A percentile compares a stretch with the other conserved stretches of the same genome.
Conservation (phyloP, 192 early-diverging fungal species). For the Pilaira anomala region DNA sequence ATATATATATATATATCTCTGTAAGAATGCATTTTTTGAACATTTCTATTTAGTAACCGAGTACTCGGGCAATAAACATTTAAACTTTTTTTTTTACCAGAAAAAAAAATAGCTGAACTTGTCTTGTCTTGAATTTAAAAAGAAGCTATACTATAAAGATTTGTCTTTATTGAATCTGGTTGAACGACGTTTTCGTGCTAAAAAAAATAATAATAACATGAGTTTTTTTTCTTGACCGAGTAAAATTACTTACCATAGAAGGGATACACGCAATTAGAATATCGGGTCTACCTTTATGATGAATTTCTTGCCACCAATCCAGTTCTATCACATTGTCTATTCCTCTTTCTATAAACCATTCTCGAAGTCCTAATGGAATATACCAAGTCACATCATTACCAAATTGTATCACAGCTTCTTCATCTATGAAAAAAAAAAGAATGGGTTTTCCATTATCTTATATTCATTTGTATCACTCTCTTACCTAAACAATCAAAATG, state of each 20-base stretch:
- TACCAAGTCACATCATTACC: slow-evolving; percentile 48
- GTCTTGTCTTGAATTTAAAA: slow-evolving; percentile 32
- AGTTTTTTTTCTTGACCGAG: background rate
- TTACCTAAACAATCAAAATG: slow-evolving; percentile 50
- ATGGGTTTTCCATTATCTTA: background rate
- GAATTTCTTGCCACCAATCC: slow-evolving; percentile 58
- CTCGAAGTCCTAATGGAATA: slow-evolving; percentile 44
- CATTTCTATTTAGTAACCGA: too few species aligned
- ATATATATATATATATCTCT: too few species aligned
- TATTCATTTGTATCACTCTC: background rate
- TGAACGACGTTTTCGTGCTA: slow-evolving; percentile 44
- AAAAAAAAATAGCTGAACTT: slow-evolving; percentile 49
- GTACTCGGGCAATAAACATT: background rate
- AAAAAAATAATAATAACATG: slow-evolving; percentile 3
- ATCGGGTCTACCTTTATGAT: slow-evolving; percentile 37
- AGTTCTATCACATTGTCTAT: slow-evolving; percentile 52
- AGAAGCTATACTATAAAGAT: slow-evolving; percentile 47
- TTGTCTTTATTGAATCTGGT: slow-evolving; percentile 45
- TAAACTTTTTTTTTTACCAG: slow-evolving; percentile 22
- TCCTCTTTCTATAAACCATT: slow-evolving; percentile 38
- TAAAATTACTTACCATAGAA: slow-evolving; percentile 28
- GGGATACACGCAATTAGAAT: slow-evolving; percentile 43
- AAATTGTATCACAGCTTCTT: slow-evolving; percentile 36
- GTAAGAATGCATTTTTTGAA: too few species aligned
- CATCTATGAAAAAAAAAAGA: slow-evolving; percentile 24